Evolutionary conservation across 148 eudicot genomes (phyloP).

Genomic region (Silene latifolia): DNA sequence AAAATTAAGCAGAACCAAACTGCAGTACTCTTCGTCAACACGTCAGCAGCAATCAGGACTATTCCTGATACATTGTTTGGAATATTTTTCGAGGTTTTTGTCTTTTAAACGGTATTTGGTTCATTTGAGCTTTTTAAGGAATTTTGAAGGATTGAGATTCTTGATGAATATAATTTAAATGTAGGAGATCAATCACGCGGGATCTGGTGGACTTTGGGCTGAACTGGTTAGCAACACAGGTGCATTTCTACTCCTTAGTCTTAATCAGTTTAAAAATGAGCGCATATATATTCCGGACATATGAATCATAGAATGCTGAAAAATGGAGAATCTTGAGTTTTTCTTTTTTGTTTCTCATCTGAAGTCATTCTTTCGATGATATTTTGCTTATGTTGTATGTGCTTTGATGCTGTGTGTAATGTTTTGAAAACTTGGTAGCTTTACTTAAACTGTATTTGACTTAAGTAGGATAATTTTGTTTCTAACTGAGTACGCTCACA

Average conservation of each 20-base stretch:
- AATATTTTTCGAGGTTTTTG: slow-evolving; percentile 69
- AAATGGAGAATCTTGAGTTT: not conserved
- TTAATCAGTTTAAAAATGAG: not conserved
- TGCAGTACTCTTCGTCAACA: slow-evolving; percentile 53
- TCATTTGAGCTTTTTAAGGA: not conserved
- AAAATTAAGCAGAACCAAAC: slow-evolving; percentile 43
- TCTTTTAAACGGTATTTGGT: not conserved
- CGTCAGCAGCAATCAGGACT: slow-evolving; percentile 39
- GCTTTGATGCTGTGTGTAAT: too few relatives aligned
- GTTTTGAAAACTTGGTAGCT: too few relatives aligned
- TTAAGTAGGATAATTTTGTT: too few relatives aligned
- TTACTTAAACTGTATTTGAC: too few relatives aligned
- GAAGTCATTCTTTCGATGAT: too few relatives aligned
- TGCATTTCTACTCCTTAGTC: slow-evolving; percentile 17
- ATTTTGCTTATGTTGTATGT: too few relatives aligned
- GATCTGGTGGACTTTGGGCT: slow-evolving; percentile 96
- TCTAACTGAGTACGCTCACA: too few relatives aligned
- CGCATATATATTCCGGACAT: not conserved
- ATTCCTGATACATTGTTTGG: slow-evolving; percentile 79
- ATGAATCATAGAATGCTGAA: not conserved
- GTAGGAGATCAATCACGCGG: slow-evolving; percentile 95
- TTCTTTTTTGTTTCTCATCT: too few relatives aligned
- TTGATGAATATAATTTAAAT: slow-evolving; percentile 19
- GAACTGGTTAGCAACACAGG: slow-evolving; percentile 95
- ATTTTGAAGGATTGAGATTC: not conserved